phyloP scores from a whole-genome alignment of 2,329 filamentous ascomycete genomes.

The Fusarium sp. region DNA sequence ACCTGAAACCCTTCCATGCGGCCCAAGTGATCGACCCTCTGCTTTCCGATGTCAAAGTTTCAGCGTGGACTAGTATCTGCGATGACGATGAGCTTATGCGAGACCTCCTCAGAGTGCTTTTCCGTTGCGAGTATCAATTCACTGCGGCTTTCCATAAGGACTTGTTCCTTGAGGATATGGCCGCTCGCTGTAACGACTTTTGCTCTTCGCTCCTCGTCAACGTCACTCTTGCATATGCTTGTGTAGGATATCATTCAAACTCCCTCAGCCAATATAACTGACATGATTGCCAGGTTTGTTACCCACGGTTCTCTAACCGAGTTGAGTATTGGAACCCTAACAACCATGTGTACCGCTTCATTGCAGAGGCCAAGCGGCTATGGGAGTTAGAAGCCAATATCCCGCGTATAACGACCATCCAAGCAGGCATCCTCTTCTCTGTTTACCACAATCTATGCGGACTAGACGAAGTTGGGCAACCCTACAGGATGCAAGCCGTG shows the following conservation, averaged over 20 bases:
- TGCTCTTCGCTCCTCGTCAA: constrained; percentile 56
- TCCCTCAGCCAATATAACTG: accelerated
- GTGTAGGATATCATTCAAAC: constrained; percentile 41
- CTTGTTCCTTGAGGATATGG: constrained; percentile 54
- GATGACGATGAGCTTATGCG: constrained; percentile 51
- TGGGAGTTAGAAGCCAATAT: constrained; percentile 50
- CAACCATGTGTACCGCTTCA: constrained; percentile 50
- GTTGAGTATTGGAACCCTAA: constrained; percentile 52
- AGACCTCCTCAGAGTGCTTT: constrained; percentile 42
- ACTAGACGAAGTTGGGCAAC: constrained; percentile 52
- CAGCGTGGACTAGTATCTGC: constrained; percentile 52
- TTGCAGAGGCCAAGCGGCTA: constrained; percentile 53
- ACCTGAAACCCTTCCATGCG: constrained; percentile 53
- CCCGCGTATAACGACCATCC: constrained; percentile 49
- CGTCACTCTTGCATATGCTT: constrained; percentile 50
- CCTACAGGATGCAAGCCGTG: constrained; percentile 48
- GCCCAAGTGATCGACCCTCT: constrained; percentile 49
- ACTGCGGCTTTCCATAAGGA: constrained; percentile 53
- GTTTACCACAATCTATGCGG: constrained; percentile 49
- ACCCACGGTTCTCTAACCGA: constrained; percentile 42
- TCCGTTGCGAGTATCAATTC: constrained; percentile 52
- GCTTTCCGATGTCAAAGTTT: constrained; percentile 45
- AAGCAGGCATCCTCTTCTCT: constrained; percentile 50
- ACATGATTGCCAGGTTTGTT: constrained; percentile 43
- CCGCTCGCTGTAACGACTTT: constrained; percentile 43